Percentiles rank a stretch among this genome's conserved stretches.
phyloP scores from a whole-genome alignment of 805 yeast genomes.

The Debaryomyces maramus region DNA sequence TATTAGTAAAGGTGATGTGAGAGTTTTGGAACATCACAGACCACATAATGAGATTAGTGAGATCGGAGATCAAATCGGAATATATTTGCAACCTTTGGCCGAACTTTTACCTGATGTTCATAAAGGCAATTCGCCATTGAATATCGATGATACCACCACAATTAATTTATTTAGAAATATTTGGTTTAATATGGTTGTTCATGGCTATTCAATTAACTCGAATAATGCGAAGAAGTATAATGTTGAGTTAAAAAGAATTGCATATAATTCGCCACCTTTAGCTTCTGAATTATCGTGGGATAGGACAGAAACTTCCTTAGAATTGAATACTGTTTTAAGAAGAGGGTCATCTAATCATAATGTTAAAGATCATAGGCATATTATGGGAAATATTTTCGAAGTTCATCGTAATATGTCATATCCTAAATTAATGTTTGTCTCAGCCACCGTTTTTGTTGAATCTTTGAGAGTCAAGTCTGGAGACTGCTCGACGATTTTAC shows the following conservation, averaged over 20 bases:
- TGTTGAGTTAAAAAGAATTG: slow-evolving; percentile 62
- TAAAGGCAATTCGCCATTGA: slow-evolving; percentile 41
- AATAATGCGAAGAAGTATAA: slow-evolving; percentile 49
- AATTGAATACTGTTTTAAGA: slow-evolving; percentile 84
- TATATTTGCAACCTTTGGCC: slow-evolving; percentile 73
- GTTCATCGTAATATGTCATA: slow-evolving; percentile 57
- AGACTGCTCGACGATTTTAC: slow-evolving; percentile 71
- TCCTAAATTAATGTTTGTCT: slow-evolving; percentile 82
- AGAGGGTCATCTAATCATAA: slow-evolving; percentile 85
- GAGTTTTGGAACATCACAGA: slow-evolving; percentile 72
- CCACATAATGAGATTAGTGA: slow-evolving; percentile 69
- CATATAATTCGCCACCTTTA: slow-evolving; percentile 83
- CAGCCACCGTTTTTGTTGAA: slow-evolving; percentile 80
- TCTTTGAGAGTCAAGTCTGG: slow-evolving; percentile 76
- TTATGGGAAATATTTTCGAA: slow-evolving; percentile 51
- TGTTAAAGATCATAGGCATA: slow-evolving; percentile 70
- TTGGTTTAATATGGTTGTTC: slow-evolving; percentile 93
- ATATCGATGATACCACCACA: slow-evolving; percentile 46
- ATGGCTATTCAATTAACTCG: slow-evolving; percentile 75
- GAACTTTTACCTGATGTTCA: slow-evolving; percentile 61
- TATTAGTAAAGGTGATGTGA: slow-evolving; percentile 77
- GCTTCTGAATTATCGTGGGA: slow-evolving; percentile 80
- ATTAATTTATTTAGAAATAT: slow-evolving; percentile 73
- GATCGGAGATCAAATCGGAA: slow-evolving; percentile 67
- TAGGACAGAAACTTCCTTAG: slow-evolving; percentile 87